These are phyloP conservation scores for Xylariomycetidae sp. DNA, from an alignment of 2,329 filamentous ascomycete species.

Conservation along the genomic window DNA sequence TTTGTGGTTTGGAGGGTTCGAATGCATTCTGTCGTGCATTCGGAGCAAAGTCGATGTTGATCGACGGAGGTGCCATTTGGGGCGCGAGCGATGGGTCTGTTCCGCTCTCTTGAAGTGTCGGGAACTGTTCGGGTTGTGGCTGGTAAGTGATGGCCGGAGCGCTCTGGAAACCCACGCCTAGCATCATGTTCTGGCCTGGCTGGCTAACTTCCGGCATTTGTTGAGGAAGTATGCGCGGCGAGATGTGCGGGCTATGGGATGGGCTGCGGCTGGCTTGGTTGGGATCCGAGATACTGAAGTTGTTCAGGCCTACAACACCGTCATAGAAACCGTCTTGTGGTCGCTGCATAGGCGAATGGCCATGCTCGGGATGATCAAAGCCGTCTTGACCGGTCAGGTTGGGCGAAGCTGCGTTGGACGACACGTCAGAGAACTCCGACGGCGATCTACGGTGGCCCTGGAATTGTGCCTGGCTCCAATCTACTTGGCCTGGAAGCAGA, in stretches of 20 bases:
- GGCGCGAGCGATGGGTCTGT: slow-evolving; percentile 59
- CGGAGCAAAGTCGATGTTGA: slow-evolving; percentile 89
- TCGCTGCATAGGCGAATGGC: slow-evolving; percentile 74
- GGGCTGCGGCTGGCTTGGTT: slow-evolving; percentile 70
- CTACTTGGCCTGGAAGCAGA: slow-evolving; percentile 46
- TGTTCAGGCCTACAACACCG: slow-evolving; percentile 69
- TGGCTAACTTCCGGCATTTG: slow-evolving; percentile 47
- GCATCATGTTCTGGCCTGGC: slow-evolving; percentile 38
- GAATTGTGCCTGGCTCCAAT: slow-evolving; percentile 58
- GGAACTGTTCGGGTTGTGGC: slow-evolving; percentile 44
- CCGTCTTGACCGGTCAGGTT: slow-evolving; percentile 71
- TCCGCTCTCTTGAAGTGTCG: slow-evolving; percentile 40
- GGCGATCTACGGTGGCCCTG: slow-evolving; percentile 76
- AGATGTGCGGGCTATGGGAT: slow-evolving; percentile 65
- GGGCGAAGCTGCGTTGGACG: slow-evolving; percentile 77
- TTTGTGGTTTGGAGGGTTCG: slow-evolving; percentile 57
- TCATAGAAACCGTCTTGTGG: slow-evolving; percentile 71
- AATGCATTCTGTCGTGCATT: slow-evolving; percentile 61
- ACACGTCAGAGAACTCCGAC: slow-evolving; percentile 91
- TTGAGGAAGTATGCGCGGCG: slow-evolving; percentile 54
- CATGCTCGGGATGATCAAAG: slow-evolving; percentile 66
- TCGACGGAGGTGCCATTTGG: slow-evolving; percentile 69
- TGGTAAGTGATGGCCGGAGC: slow-evolving; percentile 38
- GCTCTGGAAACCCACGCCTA: slow-evolving; percentile 35
- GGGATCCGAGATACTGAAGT: slow-evolving; percentile 72